Percentiles rank a stretch among this genome's conserved stretches.
Conservation (phyloP, 163 green algal species). For the Scenedesmus sp. region DNA sequence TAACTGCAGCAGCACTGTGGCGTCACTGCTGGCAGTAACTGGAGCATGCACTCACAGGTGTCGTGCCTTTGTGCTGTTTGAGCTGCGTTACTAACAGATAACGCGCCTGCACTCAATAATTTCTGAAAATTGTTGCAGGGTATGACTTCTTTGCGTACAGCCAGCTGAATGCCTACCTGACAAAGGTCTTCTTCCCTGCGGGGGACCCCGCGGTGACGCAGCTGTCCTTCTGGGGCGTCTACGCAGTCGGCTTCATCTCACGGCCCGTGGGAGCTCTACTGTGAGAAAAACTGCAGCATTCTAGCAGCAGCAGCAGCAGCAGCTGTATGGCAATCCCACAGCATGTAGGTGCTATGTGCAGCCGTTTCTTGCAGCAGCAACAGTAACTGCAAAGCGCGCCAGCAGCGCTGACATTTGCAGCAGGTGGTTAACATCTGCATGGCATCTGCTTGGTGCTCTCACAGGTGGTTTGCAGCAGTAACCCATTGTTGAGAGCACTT, state of each 20-base stretch:
- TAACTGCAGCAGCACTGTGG: too few relatives aligned
- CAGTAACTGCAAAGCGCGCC: too few relatives aligned
- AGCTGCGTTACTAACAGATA: background rate
- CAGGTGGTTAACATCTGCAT: conserved; percentile 53
- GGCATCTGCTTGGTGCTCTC: background rate
- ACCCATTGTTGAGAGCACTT: too few relatives aligned
- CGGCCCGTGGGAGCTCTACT: conserved; percentile 54
- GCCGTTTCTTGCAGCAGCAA: too few relatives aligned
- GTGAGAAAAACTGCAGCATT: background rate
- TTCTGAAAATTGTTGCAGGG: background rate
- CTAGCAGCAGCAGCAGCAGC: conserved; percentile 34
- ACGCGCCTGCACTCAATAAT: background rate
- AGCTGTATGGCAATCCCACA: background rate
- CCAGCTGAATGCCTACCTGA: conserved; percentile 50
- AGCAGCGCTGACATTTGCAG: conserved; percentile 42
- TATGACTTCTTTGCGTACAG: conserved; percentile 32
- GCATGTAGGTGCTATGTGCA: too few relatives aligned
- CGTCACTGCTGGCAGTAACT: background rate
- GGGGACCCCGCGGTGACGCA: conserved; percentile 31
- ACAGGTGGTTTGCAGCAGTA: too few relatives aligned
- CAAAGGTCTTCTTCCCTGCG: conserved; percentile 62
- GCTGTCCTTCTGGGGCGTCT: conserved; percentile 60
- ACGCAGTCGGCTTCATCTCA: conserved; percentile 62
- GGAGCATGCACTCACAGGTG: background rate
- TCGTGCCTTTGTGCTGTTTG: background rate